Base-by-base conservation (phyloP, 352 stramenopile genomes). In the Phytopythium ostracodes region DNA sequence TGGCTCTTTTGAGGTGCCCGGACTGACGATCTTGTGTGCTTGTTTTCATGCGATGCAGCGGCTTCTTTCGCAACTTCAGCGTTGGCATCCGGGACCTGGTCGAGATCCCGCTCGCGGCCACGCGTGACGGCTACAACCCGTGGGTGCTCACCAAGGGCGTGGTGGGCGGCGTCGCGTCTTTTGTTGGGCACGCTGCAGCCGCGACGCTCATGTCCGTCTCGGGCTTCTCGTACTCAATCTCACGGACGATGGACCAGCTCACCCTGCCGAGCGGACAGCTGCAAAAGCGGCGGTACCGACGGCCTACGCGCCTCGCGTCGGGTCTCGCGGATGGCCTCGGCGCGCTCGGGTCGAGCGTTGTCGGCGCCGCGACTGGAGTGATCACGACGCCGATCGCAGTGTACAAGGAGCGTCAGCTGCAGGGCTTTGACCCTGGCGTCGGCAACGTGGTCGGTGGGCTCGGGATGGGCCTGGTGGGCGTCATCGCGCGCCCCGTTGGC, bases 161-260 rank as follows among this genome's bases (percentile, higher is more conserved):
- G 4, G 61, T 89, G 27, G 73, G 75, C 18, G 86, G 86, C 50
- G 70, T 91, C 20, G 71, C 68, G n/a, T 92, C 84, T 29, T 87
- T 93, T 51, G 61, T 88, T n/a, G 73, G 82, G 1, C 86, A 93
- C 66, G 75, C 82, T 4, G 89, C 84, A 2, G 71, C 81, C 42
- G 86, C 84, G 36, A 78, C 73, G 14, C 74, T 95, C 9, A 82
- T 82, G 10, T 95, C 84, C 0, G 59, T 94, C 25, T 91, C 86
- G 20, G 86, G 84, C 0, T 89, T 94, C 58, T 89, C 81, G 35
- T 91, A 93, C 63, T 91, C 86, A 10, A 80, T 94, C 29, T 94
- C 84, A 0, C 76, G 75, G 8, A 92, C 86, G 40, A 79, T 95
- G 70, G 84, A 95, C 62, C 84, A 93, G 62, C 72, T 95, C 24